These are phyloP conservation scores for Jatropha curcas DNA, from an alignment of 345 rosid genomes.

Conservation along the genomic window DNA sequence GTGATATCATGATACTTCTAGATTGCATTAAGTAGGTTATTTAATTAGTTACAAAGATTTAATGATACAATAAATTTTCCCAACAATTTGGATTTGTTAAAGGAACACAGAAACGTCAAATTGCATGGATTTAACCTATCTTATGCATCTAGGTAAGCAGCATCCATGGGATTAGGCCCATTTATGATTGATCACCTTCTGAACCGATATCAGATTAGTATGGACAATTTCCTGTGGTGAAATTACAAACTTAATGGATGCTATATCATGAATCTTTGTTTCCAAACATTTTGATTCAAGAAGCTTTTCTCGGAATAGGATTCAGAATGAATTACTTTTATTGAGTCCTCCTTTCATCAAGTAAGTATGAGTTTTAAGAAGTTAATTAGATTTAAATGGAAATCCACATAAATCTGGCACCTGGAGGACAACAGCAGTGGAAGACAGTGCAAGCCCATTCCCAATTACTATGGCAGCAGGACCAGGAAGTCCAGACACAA, in stretches of 20 bases:
- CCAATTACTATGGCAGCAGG: constrained; percentile 97
- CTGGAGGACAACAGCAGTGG: constrained; percentile 98
- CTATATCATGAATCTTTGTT: neutral
- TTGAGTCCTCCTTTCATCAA: constrained; percentile 3
- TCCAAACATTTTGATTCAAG: constrained; percentile 21
- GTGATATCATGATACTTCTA: neutral
- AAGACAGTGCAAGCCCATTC: constrained; percentile 94
- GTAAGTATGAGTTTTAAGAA: neutral
- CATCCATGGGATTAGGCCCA: too few relatives aligned
- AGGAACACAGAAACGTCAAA: neutral
- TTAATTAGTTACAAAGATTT: constrained; percentile 4
- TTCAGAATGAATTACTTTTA: neutral
- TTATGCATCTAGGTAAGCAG: too few relatives aligned
- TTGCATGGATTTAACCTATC: too few relatives aligned
- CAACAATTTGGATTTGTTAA: neutral
- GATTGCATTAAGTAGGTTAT: constrained; percentile 1
- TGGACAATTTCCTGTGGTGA: neutral
- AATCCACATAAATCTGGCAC: constrained; percentile 35
- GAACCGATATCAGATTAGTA: neutral
- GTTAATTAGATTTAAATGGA: constrained; percentile 16
- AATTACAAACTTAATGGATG: neutral
- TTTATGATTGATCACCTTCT: too few relatives aligned
- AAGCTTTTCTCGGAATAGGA: constrained; percentile 14
- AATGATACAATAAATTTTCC: neutral
- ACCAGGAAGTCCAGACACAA: constrained; percentile 75